Conservation (phyloP, 805 yeast species). For the Suhomyces kilbournensis region DNA sequence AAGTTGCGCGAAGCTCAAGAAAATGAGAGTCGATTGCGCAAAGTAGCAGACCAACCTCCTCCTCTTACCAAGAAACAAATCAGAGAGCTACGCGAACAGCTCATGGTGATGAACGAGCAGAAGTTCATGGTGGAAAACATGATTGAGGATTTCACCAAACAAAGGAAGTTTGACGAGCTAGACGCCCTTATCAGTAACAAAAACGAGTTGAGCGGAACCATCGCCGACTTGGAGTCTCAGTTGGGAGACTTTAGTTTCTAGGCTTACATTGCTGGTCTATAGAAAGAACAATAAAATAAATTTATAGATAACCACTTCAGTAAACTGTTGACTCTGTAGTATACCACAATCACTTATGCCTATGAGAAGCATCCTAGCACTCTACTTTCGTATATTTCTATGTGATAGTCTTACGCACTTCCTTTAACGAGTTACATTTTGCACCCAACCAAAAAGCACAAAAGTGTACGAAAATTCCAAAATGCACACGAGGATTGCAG, state of each 20-base stretch:
- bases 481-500: too few relatives aligned
- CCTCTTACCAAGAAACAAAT: constrained; percentile 50
- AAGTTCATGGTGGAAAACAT: constrained; percentile 64
- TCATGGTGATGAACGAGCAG: constrained; percentile 88
- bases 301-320: background rate
- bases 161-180: constrained; percentile 76
- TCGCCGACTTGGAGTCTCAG: constrained; percentile 41
- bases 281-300: background rate
- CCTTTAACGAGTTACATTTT: background rate
- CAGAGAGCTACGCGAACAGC: constrained; percentile 61
- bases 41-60: constrained; percentile 15
- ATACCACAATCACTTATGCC: too few relatives aligned
- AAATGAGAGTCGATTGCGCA: background rate
- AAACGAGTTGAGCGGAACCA: constrained; percentile 52
- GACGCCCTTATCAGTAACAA: constrained; percentile 55
- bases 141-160: constrained; percentile 59
- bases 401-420: too few relatives aligned
- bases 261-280: background rate
- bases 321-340: too few relatives aligned
- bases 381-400: too few relatives aligned
- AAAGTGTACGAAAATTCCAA: too few relatives aligned
- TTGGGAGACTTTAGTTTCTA: constrained; percentile 55
- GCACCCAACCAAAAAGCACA: background rate
- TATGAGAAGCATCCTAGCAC: too few relatives aligned
- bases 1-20: constrained; percentile 12